Conservation (phyloP, 805 yeast genomes). For the Cyberlindnera sargentensis region DNA sequence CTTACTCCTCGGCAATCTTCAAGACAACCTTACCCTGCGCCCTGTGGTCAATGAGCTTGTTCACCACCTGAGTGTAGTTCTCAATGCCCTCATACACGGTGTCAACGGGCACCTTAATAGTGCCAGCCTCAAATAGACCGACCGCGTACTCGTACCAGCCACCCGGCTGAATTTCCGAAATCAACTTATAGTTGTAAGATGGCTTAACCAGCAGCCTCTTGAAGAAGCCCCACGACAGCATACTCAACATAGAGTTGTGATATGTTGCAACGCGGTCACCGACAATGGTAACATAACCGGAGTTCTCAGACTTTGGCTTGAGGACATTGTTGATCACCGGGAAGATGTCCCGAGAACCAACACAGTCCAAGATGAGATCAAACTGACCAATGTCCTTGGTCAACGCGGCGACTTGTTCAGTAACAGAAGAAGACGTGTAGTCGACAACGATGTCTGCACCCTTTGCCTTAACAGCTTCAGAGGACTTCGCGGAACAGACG, state of each 20-base stretch:
- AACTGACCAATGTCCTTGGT: slow-evolving; percentile 34
- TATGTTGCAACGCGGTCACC: slow-evolving; percentile 45
- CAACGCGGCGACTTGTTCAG: slow-evolving; percentile 20
- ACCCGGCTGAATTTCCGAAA: slow-evolving; percentile 7
- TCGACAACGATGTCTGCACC: slow-evolving; percentile 60
- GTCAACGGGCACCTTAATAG: slow-evolving; percentile 44
- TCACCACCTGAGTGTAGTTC: slow-evolving; percentile 44
- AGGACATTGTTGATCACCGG: slow-evolving; percentile 35
- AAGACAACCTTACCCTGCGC: slow-evolving; percentile 60
- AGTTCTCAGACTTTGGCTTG: slow-evolving; percentile 38
- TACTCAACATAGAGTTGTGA: slow-evolving; percentile 4
- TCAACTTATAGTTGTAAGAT: slow-evolving; percentile 23
- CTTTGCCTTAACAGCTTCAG: slow-evolving; percentile 32
- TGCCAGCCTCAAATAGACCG: slow-evolving; percentile 32
- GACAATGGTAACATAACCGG: slow-evolving; percentile 44
- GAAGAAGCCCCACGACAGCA: slow-evolving; percentile 7
- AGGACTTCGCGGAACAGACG: slow-evolving; percentile 45
- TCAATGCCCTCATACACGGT: slow-evolving; percentile 39
- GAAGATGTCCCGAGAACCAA: slow-evolving; percentile 50
- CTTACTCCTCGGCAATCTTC: slow-evolving; percentile 18
- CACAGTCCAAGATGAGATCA: slow-evolving; percentile 59
- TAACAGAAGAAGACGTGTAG: slow-evolving; percentile 41
- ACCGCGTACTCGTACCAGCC: slow-evolving; percentile 23
- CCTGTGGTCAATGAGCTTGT: slow-evolving; percentile 35
- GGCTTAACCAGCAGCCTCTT: slow-evolving; percentile 13